Evolutionary conservation across 2,329 filamentous ascomycete species (phyloP), one percentile per base, ranked within the genome.

Genomic region (Aspergillus sp.): DNA sequence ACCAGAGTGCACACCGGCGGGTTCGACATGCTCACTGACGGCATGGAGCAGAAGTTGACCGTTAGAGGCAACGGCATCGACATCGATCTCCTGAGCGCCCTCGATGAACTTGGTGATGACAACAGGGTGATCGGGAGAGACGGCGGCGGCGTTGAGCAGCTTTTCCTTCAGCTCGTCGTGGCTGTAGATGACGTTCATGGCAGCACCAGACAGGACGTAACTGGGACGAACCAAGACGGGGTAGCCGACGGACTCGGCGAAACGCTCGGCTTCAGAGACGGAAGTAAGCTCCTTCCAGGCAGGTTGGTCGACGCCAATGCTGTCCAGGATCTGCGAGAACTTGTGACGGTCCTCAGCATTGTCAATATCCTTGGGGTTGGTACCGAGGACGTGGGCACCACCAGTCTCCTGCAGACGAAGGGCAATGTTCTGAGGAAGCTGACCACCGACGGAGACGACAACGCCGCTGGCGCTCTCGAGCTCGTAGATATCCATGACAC

Each of bases 21-120:
- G 91, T 79, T 99, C 95, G 64, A 99, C 86, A 81, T 99, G 95
- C 82, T 98, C 94, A 72, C 89, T 93, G 70, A 99, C 87, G 58
- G 95, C 94, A 74, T 99, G 95, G 55, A 98, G 76, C 60, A 99
- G 84, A 39, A 99, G 85, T 67, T 95, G 88, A 67, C 95, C 95
- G 68, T 90, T 82, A 46, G 90, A 91, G 45, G 90, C 92, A 62
- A 99, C 95, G 74, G 89, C 94, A 70, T 99, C 95, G 63, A 96
- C 91, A 70, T 99, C 95, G 60, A 99, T 96, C 78, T 99, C 95
- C 79, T 96, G 84, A 6, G 95, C 95, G 57, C 92, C 93, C 78
- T 98, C 92, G 63, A 99, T 98, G 82, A 96, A 98, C 80, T 98
- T 96, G 72, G 89, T 96, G 76, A 99, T 98, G 58, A 99, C 95